Percentiles rank a stretch among this genome's conserved stretches.
phyloP scores from a whole-genome alignment of 306 rosid genomes.

The Rosa multiflora region DNA sequence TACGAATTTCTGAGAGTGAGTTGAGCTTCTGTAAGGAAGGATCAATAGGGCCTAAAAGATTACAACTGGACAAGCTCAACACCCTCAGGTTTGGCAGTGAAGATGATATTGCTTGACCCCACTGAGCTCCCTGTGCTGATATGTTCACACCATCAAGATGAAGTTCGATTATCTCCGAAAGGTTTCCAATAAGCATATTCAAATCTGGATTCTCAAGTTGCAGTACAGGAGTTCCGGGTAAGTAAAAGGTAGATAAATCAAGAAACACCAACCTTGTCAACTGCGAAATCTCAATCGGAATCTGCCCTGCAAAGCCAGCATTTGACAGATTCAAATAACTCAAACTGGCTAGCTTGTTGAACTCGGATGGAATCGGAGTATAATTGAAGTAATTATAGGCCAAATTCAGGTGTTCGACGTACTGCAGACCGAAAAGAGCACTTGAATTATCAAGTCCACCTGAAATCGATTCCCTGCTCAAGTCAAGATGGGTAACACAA shows the following conservation, averaged over 20 bases:
- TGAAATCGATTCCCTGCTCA: background rate
- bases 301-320: constrained; percentile 22
- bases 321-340: constrained; percentile 20
- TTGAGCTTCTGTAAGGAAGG: no score
- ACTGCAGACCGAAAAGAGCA: constrained; percentile 24
- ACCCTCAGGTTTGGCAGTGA: no score
- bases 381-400: background rate
- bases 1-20: no score
- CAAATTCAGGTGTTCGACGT: constrained; percentile 24
- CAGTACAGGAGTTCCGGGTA: background rate
- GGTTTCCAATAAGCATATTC: constrained; percentile 7
- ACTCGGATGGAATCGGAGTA: constrained; percentile 12
- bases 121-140: no score
- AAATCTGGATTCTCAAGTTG: constrained; percentile 28
- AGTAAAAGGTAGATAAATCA: constrained; percentile 20
- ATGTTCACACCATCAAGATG: no score
- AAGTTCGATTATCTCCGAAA: background rate
- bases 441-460: constrained; percentile 25
- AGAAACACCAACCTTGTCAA: constrained; percentile 28
- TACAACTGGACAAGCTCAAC: no score
- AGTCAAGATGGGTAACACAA: constrained; percentile 23
- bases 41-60: no score
- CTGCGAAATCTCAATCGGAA: constrained; percentile 28
- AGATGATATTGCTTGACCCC: no score
- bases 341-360: constrained; percentile 14